These are phyloP conservation scores for Aspergillus indologenus DNA, from an alignment of 495 filamentous ascomycete species.

Conservation along the genomic window DNA sequence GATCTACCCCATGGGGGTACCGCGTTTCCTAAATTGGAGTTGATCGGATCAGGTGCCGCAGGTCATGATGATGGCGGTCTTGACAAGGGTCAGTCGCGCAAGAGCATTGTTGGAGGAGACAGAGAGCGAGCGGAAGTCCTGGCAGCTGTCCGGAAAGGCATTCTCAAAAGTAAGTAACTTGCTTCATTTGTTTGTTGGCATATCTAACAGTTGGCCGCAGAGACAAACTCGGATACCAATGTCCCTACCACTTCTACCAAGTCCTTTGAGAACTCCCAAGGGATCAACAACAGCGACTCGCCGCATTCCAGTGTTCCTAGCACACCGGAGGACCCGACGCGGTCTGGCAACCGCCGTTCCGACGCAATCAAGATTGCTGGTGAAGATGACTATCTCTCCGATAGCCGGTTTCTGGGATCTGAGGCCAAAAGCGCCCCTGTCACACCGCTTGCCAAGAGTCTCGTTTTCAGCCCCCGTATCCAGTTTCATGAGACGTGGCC, in stretches of 20 bases:
- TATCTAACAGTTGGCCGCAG: constrained; percentile 30
- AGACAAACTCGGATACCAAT: constrained; percentile 58
- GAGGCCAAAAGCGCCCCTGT: constrained; percentile 72
- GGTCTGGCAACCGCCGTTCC: constrained; percentile 54
- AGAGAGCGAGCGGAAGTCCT: constrained; percentile 87
- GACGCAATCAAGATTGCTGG: constrained; percentile 70
- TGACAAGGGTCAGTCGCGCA: constrained; percentile 59
- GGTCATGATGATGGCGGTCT: constrained; percentile 54
- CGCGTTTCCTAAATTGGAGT: constrained; percentile 85
- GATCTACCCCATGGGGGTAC: constrained; percentile 71
- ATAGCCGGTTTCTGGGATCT: constrained; percentile 58
- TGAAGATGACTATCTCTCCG: constrained; percentile 83
- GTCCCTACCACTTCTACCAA: constrained; percentile 62
- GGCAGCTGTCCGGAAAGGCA: constrained; percentile 86
- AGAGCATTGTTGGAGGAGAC: constrained; percentile 89
- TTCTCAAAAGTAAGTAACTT: constrained; percentile 76
- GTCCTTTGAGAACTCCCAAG: constrained; percentile 20
- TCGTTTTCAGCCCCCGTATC: constrained; percentile 89
- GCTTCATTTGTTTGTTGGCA: not conserved
- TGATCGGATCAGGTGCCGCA: constrained; percentile 29
- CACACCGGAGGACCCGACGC: constrained; percentile 72
- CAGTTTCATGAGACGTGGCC: constrained; percentile 97
- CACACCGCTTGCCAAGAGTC: constrained; percentile 71
- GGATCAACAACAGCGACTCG: constrained; percentile 65
- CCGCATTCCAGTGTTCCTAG: constrained; percentile 78